Base-by-base conservation (phyloP, 768 basidiomycete genomes). In the Pisolithus tinctorius region DNA sequence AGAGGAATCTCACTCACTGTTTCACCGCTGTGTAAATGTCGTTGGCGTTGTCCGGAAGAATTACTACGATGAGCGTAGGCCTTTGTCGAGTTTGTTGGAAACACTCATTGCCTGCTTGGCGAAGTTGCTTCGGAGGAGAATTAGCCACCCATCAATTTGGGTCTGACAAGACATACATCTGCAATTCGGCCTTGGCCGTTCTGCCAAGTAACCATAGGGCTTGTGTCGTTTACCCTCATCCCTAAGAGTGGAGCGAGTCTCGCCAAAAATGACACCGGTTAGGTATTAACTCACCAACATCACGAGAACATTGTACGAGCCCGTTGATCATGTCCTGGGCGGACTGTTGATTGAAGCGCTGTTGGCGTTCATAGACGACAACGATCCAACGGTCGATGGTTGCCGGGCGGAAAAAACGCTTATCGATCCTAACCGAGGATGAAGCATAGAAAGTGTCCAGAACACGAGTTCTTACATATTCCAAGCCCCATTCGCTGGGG, bases 11-110 rank as follows among this genome's bases (percentile, higher is more conserved):
- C 49, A 74, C 82, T 55, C 60, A 91, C 88, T 88, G 83, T 68
- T 91, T 91, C 25, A 90, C 78, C 17, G 81, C 79, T 2, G 77
- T 82, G 58, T 91, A 91, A 9, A 88, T 79, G 47, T 91, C 86
- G 39, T 84, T 82, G 1, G 82, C 84, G 1, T 78, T 79, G 54
- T 90, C 84, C 0, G 88, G 89, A 17, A 91, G 72, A 38, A 91
- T 64, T 26, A 82, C 77, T 1, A 90, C 79, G 23, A 88, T 72
- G 2, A 91, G 71, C 7, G 70, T 71, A 0, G 88, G 86, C 0
- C 71, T 67, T 5, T 59, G 64, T 8, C 67, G 66, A 30, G 66
- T 67, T 58, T 71, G 74, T 26, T 65, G 57, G 44, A 63, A 67
- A 52, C 76, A 78, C 23, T 74, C 74, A 1, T 57, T 55, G 10